These are phyloP conservation scores for Aspergillus intermedius DNA, from an alignment of 2,329 filamentous ascomycete genomes.

Conservation along the genomic window DNA sequence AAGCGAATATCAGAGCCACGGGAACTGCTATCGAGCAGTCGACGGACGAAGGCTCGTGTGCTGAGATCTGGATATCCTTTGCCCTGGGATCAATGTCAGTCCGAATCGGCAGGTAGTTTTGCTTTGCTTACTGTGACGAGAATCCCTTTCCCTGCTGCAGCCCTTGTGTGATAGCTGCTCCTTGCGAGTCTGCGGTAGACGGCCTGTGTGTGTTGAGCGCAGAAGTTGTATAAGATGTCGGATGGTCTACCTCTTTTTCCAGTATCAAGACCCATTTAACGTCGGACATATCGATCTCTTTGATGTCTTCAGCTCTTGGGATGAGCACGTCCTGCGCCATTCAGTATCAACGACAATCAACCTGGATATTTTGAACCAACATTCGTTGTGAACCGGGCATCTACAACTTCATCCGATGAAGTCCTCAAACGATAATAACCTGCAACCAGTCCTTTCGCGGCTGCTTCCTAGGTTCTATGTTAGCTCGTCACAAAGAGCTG, in stretches of 20 bases:
- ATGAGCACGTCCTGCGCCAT: conserved; percentile 45
- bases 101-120: background rate
- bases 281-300: conserved; percentile 39
- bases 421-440: conserved; percentile 27
- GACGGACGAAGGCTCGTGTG: conserved; percentile 49
- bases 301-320: conserved; percentile 42
- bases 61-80: conserved; percentile 60
- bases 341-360: background rate
- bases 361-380: conserved; percentile 10
- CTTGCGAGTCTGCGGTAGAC: conserved; percentile 53
- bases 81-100: conserved; percentile 35
- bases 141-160: conserved; percentile 42
- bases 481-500: background rate
- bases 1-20: conserved; percentile 31
- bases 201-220: conserved; percentile 37
- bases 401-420: conserved; percentile 22
- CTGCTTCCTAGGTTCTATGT: conserved; percentile 28
- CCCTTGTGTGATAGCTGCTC: conserved; percentile 40
- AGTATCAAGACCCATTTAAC: conserved; percentile 55
- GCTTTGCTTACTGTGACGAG: conserved; percentile 47
- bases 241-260: conserved; percentile 54
- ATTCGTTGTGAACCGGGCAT: conserved; percentile 32
- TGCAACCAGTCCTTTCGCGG: conserved; percentile 38
- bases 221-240: background rate
- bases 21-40: conserved; percentile 32